A percentile compares a stretch with the other conserved stretches of the same genome.
These are phyloP conservation scores for Entophlyctis helioformis DNA, from an alignment of 192 early-diverging fungal species.

Conservation along the genomic window DNA sequence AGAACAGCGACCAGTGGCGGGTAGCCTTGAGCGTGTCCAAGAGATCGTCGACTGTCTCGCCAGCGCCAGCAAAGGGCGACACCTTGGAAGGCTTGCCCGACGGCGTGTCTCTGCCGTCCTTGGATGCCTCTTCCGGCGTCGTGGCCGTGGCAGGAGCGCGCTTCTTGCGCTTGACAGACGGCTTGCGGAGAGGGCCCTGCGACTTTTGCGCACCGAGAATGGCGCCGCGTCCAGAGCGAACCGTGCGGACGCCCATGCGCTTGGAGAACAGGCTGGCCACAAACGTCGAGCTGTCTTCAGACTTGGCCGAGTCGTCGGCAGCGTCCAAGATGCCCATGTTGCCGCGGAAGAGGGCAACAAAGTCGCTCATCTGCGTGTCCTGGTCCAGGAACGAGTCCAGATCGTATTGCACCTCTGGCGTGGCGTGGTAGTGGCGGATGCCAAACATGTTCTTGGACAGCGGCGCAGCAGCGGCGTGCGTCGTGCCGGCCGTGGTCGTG, in stretches of 20 bases:
- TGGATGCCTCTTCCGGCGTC: conserved; percentile 9
- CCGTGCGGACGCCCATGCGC: conserved; percentile 31
- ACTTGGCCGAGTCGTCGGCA: too few relatives aligned
- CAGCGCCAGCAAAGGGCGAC: background rate
- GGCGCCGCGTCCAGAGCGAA: conserved; percentile 41
- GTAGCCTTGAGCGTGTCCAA: conserved; percentile 56
- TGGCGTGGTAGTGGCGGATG: conserved; percentile 48
- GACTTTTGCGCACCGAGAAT: conserved; percentile 62
- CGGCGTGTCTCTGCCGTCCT: conserved; percentile 3
- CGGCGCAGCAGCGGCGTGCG: conserved; percentile 2
- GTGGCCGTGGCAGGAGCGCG: conserved; percentile 9
- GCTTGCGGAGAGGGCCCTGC: conserved; percentile 49
- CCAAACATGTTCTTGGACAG: conserved; percentile 33
- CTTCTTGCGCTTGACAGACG: conserved; percentile 38
- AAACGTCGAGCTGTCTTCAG: too few relatives aligned
- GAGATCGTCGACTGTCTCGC: conserved; percentile 56
- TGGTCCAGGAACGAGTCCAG: conserved; percentile 58
- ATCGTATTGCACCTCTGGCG: conserved; percentile 60
- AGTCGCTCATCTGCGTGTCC: conserved; percentile 53
- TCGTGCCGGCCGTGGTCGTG: too few relatives aligned
- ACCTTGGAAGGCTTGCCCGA: background rate
- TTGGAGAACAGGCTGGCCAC: conserved; percentile 55
- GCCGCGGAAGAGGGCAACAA: conserved; percentile 59
- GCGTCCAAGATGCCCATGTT: too few relatives aligned
- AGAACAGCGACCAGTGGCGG: conserved; percentile 60